These are phyloP conservation scores for Penicillium frequentans DNA, from an alignment of 2,329 filamentous ascomycete species.

Conservation along the genomic window DNA sequence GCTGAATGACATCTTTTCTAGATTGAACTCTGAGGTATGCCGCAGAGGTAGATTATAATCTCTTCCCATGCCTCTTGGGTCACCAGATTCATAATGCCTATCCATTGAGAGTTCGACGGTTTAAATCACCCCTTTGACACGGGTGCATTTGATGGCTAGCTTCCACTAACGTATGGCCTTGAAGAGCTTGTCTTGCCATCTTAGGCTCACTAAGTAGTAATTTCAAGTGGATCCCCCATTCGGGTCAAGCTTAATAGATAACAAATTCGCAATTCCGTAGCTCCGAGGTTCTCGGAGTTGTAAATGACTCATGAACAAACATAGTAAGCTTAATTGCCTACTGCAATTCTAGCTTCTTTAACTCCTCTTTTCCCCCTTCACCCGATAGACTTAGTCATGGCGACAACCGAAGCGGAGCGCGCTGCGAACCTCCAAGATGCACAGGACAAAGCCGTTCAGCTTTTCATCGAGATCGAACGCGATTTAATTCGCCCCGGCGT, in stretches of 20 bases:
- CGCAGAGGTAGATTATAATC: slow-evolving; percentile 16
- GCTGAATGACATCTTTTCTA: slow-evolving; percentile 19
- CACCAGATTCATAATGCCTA: neutral
- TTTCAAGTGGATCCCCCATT: neutral
- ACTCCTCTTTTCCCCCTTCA: neutral
- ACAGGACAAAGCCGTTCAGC: slow-evolving; percentile 46
- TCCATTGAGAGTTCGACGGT: too few species aligned
- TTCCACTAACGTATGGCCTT: too few species aligned
- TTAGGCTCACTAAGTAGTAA: too few species aligned
- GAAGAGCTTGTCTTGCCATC: too few species aligned
- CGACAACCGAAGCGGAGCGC: slow-evolving; percentile 21
- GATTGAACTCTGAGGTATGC: slow-evolving; percentile 17
- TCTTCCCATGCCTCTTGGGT: slow-evolving; percentile 6
- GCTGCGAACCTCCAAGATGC: slow-evolving; percentile 47
- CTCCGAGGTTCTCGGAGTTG: neutral
- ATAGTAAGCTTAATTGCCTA: neutral
- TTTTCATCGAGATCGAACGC: slow-evolving; percentile 51
- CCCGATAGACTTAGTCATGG: neutral
- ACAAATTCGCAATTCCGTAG: neutral
- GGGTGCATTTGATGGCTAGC: too few species aligned
- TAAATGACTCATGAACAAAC: neutral
- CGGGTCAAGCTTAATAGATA: neutral
- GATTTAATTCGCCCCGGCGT: slow-evolving; percentile 50
- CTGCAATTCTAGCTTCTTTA: neutral
- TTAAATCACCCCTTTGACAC: too few species aligned